Evolutionary conservation across 1,139 yeast genomes (phyloP).

Genomic region (Lodderomyces margitis): DNA sequence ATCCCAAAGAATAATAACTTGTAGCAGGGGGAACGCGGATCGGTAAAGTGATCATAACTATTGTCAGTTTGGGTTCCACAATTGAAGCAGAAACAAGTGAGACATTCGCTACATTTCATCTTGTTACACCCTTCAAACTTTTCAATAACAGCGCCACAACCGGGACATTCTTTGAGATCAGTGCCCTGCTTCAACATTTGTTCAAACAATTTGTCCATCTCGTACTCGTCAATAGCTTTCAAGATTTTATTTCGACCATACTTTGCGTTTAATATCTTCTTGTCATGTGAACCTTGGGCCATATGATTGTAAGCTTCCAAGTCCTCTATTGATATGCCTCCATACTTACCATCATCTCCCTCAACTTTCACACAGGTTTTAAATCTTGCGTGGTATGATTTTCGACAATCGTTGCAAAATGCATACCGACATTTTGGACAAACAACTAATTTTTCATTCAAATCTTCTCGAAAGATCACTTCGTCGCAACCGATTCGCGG

Average conservation of each 20-base stretch:
- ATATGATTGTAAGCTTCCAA: constrained; percentile 38
- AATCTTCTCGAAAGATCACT: constrained; percentile 46
- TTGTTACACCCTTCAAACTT: constrained; percentile 68
- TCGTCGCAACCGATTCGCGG: constrained; percentile 46
- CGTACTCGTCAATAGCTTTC: constrained; percentile 43
- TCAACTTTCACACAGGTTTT: constrained; percentile 35
- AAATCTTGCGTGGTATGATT: constrained; percentile 65
- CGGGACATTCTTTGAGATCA: constrained; percentile 52
- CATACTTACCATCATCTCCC: constrained; percentile 18
- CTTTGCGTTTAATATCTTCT: constrained; percentile 39
- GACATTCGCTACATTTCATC: constrained; percentile 58
- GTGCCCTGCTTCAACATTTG: constrained; percentile 42
- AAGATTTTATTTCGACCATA: constrained; percentile 50
- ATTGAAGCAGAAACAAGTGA: constrained; percentile 52
- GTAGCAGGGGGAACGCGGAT: constrained; percentile 44
- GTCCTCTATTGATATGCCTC: constrained; percentile 42
- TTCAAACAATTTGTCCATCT: constrained; percentile 49
- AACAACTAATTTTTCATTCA: constrained; percentile 51
- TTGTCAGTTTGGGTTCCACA: constrained; percentile 49
- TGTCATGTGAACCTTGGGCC: constrained; percentile 26
- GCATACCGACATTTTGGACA: constrained; percentile 57
- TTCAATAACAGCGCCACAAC: constrained; percentile 53
- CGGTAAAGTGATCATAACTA: constrained; percentile 57
- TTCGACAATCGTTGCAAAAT: constrained; percentile 58
- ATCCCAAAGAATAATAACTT: constrained; percentile 57